Evolutionary conservation across 148 eudicot genomes (phyloP), one percentile per base, ranked within the genome.

Genomic region (Hydrangea macrophylla): DNA sequence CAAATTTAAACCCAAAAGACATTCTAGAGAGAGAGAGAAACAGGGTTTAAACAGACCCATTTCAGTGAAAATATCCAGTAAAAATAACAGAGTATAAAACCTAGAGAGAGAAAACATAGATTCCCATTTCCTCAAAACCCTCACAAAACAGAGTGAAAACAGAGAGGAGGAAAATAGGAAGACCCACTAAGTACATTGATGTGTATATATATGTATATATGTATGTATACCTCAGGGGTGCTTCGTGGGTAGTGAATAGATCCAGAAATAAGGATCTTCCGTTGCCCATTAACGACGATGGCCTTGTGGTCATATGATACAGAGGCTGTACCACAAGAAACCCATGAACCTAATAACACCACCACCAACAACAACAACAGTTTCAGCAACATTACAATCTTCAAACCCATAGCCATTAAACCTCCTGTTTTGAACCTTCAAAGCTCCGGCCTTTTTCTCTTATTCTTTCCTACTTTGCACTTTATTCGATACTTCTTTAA

Each of bases 161-260:
- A 33, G 1, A 32, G 28, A 18, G 50, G 57, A 62, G 11, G 48
- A 2, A 10, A 54, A 26, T 26, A 11, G 15, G 53, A 59, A 9
- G 13, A 35, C 6, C 23, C 5, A 25, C 9, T 35, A 24, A 35
- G 22, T 25, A 70, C 45, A 74, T 66, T 23, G 35, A 55, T 30
- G 60, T 18, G 54, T 24, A 23, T 36, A 30, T 2, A 13, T 25
- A 17, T 4, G 36, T 15, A 20, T n/a, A 7, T 2, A 51, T 7
- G 22, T 5, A 3, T 51, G 27, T 6, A 58, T 69, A 88, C 97
- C 92, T 91, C 97, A 77, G 97, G 97, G 10, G 92, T 84, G 79
- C 97, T 91, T 36, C 97, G 81, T 62, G 97, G 97, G 67, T 90
- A 90, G 63, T 90, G 97, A 84, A 90, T 86, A 77, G 97, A 90